Conservation (phyloP, 1,139 yeast species). For the Yamadazyma diospyri region DNA sequence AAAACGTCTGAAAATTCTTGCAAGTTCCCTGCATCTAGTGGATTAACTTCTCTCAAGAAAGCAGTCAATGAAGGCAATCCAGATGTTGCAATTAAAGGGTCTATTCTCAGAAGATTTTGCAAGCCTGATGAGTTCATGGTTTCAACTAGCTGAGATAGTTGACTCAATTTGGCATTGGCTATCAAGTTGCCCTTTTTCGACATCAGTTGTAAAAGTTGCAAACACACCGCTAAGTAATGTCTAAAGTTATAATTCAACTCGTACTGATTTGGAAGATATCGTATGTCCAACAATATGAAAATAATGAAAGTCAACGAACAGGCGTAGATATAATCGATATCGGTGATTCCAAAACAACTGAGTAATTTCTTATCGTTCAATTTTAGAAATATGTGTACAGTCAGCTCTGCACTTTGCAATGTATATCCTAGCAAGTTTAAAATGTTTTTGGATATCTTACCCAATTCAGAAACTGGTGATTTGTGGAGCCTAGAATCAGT, state of each 20-base stretch:
- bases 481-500: slow-evolving; percentile 10
- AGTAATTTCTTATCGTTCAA: slow-evolving; percentile 18
- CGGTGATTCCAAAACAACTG: slow-evolving; percentile 26
- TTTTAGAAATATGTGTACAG: slow-evolving; percentile 23
- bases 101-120: not conserved
- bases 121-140: slow-evolving; percentile 10
- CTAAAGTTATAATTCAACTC: slow-evolving; percentile 14
- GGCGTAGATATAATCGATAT: slow-evolving; percentile 24
- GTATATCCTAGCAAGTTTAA: slow-evolving; percentile 18
- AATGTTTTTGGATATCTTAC: slow-evolving; percentile 20
- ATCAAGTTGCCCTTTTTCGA: slow-evolving; percentile 21
- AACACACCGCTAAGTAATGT: slow-evolving; percentile 19
- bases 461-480: slow-evolving; percentile 3
- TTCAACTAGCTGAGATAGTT: slow-evolving; percentile 17
- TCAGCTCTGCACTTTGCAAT: slow-evolving; percentile 23
- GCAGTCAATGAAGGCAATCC: slow-evolving; percentile 5
- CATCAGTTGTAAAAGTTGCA: slow-evolving; percentile 23
- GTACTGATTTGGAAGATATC: slow-evolving; percentile 7
- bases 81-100: not conserved
- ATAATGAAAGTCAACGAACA: slow-evolving; percentile 22
- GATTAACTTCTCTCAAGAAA: slow-evolving; percentile 1
- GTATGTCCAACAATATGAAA: slow-evolving; percentile 18
- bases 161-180: slow-evolving; percentile 23
- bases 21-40: not conserved
- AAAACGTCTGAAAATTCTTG: not conserved